phyloP scores from a whole-genome alignment of 495 filamentous ascomycete genomes.

The Friedmanniomyces simplex region DNA sequence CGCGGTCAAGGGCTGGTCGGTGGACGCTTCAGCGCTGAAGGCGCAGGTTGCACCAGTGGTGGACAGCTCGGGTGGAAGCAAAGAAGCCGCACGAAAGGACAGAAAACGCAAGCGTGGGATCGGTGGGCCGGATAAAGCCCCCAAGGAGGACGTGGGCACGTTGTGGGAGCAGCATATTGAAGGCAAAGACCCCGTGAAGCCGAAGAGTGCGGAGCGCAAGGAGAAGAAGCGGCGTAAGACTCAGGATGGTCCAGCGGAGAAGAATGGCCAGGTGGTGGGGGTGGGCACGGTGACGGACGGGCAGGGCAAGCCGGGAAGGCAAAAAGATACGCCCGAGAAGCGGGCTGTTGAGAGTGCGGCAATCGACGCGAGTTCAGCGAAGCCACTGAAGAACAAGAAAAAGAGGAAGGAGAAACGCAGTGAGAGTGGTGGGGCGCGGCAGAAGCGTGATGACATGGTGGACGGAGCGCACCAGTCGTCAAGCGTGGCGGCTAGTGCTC shows the following conservation, averaged over 20 bases:
- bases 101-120: constrained; percentile 50
- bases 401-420: constrained; percentile 24
- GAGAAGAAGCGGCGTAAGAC: neutral
- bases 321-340: neutral
- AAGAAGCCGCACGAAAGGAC: constrained; percentile 18
- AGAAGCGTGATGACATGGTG: constrained; percentile 15
- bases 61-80: constrained; percentile 23
- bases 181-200: constrained; percentile 35
- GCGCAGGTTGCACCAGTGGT: constrained; percentile 44
- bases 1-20: constrained; percentile 80
- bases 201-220: neutral
- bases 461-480: constrained; percentile 11
- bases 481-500: constrained; percentile 9
- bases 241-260: neutral
- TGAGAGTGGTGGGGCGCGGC: constrained; percentile 4
- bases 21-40: constrained; percentile 59
- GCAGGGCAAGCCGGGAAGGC: neutral
- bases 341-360: neutral
- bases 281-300: neutral
- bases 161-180: constrained; percentile 75
- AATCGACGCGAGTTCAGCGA: constrained; percentile 26
- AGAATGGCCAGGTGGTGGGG: neutral
- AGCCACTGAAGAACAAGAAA: constrained; percentile 3
- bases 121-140: constrained; percentile 37
- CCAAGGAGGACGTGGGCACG: constrained; percentile 55